A percentile compares a stretch with the other conserved stretches of the same genome.
Conservation (phyloP, 768 basidiomycete species). For the Strobilomyces confusus region DNA sequence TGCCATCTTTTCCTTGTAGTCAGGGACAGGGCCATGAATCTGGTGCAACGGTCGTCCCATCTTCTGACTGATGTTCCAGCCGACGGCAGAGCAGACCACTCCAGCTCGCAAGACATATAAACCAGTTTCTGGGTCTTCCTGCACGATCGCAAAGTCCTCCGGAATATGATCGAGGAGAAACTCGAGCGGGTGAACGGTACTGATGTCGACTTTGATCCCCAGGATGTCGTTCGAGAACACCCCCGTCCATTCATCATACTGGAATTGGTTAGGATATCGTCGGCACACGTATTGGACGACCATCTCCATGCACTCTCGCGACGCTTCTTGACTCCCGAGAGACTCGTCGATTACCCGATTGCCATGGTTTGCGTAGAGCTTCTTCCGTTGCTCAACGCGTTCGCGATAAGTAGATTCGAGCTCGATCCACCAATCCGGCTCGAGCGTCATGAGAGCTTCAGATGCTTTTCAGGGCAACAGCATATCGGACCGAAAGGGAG, state of each 20-base stretch:
- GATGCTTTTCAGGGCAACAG: not conserved
- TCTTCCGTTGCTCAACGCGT: conserved; percentile 40
- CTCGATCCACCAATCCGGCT: conserved; percentile 56
- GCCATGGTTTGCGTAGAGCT: conserved; percentile 37
- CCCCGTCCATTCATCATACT: conserved; percentile 32
- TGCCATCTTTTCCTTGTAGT: conserved; percentile 46
- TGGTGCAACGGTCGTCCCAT: conserved; percentile 44
- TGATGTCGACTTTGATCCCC: conserved; percentile 27
- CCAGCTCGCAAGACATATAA: conserved; percentile 44
- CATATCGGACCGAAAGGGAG: not conserved
- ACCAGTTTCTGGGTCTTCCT: conserved; percentile 40
- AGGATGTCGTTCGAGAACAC: conserved; percentile 44
- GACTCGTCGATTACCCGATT: conserved; percentile 41
- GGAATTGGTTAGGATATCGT: conserved; percentile 54
- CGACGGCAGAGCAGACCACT: conserved; percentile 44
- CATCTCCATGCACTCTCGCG: conserved; percentile 52
- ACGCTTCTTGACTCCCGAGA: conserved; percentile 47
- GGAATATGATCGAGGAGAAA: conserved; percentile 50
- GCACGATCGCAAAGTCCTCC: conserved; percentile 47
- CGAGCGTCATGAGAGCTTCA: conserved; percentile 43
- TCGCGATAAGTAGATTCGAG: conserved; percentile 48
- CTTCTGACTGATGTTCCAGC: conserved; percentile 47
- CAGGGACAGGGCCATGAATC: conserved; percentile 46
- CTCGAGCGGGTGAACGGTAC: conserved; percentile 32
- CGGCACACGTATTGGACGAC: conserved; percentile 53